phyloP scores from a whole-genome alignment of 371 early-diverging fungal genomes.

The Sporodiniella umbellata region DNA sequence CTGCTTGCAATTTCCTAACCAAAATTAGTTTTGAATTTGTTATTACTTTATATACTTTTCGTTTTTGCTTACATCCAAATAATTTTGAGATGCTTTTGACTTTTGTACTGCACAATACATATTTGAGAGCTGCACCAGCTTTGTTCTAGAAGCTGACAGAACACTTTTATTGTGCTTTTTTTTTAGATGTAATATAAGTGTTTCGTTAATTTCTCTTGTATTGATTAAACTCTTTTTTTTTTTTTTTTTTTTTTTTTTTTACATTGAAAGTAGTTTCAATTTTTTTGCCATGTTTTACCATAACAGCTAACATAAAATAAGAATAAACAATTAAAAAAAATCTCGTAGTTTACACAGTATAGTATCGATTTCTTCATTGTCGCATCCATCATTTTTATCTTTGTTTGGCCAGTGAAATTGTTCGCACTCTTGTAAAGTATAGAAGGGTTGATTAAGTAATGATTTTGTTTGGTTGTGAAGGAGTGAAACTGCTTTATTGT shows the following conservation, averaged over 20 bases:
- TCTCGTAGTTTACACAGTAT: slow-evolving; percentile 7
- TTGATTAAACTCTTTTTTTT: too few species aligned
- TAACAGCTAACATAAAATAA: slow-evolving; percentile 4
- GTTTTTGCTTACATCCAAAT: slow-evolving; percentile 23
- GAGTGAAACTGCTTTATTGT: slow-evolving; percentile 17
- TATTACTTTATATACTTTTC: too few species aligned
- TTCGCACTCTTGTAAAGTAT: slow-evolving; percentile 12
- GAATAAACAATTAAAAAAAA: background rate
- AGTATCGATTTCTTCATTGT: slow-evolving; percentile 9
- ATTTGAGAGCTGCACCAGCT: slow-evolving; percentile 15
- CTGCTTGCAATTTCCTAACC: slow-evolving; percentile 17
- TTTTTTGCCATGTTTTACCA: slow-evolving; percentile 15
- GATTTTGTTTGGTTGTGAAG: slow-evolving; percentile 18
- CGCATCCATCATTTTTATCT: slow-evolving; percentile 9
- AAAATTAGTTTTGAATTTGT: too few species aligned
- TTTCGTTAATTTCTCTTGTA: too few species aligned
- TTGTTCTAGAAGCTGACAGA: slow-evolving; percentile 11
- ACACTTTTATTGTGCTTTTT: slow-evolving; percentile 17
- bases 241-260: slow-evolving; percentile 10
- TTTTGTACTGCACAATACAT: slow-evolving; percentile 27
- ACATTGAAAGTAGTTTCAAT: slow-evolving; percentile 21
- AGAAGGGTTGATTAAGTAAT: slow-evolving; percentile 18
- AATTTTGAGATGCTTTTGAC: slow-evolving; percentile 11
- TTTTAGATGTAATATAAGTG: too few species aligned
- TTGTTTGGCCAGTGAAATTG: slow-evolving; percentile 10